Base-by-base conservation (phyloP, 2,329 filamentous ascomycete species). In the Pyricularia sp. region DNA sequence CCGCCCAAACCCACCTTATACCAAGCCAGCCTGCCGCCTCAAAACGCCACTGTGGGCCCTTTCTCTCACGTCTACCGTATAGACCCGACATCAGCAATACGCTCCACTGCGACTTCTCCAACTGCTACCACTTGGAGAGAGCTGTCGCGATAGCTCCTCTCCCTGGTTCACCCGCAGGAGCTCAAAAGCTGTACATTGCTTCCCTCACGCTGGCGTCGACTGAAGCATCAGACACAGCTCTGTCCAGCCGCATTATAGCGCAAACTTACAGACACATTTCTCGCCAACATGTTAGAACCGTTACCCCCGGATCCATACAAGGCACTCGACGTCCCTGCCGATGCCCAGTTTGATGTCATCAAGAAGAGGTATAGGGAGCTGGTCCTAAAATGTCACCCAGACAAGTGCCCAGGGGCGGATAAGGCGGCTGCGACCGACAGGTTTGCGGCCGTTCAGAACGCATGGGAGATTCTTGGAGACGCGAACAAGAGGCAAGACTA, bases 371-470 rank as follows among this genome's bases (percentile, higher is more conserved):
- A 97, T 81, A 89, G 92, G 74, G 97, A 96, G 78, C 88, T 96
- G 59, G 92, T 92, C 50, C 86, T 97, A 73, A 93, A 92, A 78
- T 94, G 91, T 76, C 94, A 97, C 74, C 94, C 94, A 42, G 94
- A 97, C 83, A 97, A 97, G 81, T 31, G 30, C 26, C 33, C 33
- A 30, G 66, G 59, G 33, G 26, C 66, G 23, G 66, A 67, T 17
- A 67, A 61, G 66, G 50, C 42, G n/a, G 66, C 42, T 23, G 66
- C 66, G 42, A 61, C 50, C 50, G 55, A 61, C 20, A 55, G 55
- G 25, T 67, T 67, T 14, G 50, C 66, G 3, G 55, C 66, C 17
- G 50, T 67, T 25, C 66, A 67, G 55, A 61, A 61, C n/a, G 66
- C 66, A 50, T 67, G 66, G 66, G 66, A 67, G 66, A 67, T 61